Base-by-base conservation (phyloP, 2,329 filamentous ascomycete species). In the Rutstroemia sp. region DNA sequence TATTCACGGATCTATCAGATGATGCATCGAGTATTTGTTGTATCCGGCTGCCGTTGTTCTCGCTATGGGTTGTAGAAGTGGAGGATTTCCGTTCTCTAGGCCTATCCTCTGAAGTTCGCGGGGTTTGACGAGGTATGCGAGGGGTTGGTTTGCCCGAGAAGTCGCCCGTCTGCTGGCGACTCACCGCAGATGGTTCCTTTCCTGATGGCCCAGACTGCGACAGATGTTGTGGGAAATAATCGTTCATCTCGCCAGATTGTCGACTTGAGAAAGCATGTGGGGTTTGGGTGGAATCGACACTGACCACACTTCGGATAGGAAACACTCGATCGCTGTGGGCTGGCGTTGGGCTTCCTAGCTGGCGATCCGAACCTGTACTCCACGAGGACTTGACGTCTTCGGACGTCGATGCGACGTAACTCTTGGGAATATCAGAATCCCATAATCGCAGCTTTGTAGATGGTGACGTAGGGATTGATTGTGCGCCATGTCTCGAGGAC, bases 291-390 rank as follows among this genome's bases (percentile, higher is more conserved):
- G 62, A 46, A 56, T 64, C 65, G 30, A 67, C 65, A 47, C 63
- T 63, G 25, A 67, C 62, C 25, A 66, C 65, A 54, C 65, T 68
- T 30, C 63, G 57, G 21, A 68, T 66, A 8, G 66, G 66, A 47
- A 65, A 68, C 2, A 68, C 63, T 14, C 66, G 59, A 52, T 67
- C 66, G 17, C 38, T 56, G 5, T 17, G 16, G 42, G 25, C 8
- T 17, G 57, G 42, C n/a, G 49, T 52, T 30, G 60, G 60, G 34
- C 59, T 65, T 16, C 55, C 60, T 46, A 61, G 47, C 42, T 61
- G 60, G 16, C 60, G 54, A 25, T 59, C 63, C 14, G 58, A 61
- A 45, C 53, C 59, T 0, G 57, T 46, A 54, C 57, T 63, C 60
- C 57, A 63, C 2, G 58, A 60, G 9, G 61, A 61, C 23, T 36